Conservation (phyloP, 2,329 filamentous ascomycete genomes). For the Epicoccum nigrum region DNA sequence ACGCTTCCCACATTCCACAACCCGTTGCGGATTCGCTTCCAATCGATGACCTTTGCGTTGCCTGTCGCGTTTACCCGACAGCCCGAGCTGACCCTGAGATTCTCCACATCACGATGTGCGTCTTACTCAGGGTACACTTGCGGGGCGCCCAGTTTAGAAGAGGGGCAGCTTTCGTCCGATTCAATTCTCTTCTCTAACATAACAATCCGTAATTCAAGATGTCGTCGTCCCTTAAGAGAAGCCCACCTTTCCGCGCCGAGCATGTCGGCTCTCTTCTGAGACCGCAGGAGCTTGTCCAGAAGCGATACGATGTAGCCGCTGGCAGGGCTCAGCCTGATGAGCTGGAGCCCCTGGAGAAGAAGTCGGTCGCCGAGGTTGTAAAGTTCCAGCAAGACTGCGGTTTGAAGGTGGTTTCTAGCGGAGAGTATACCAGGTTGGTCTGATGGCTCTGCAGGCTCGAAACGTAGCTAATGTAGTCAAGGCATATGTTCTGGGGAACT, state of each 20-base stretch:
- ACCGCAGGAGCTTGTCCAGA: constrained; percentile 65
- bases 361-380: constrained; percentile 69
- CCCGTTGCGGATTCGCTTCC: constrained; percentile 22
- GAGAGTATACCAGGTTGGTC: constrained; percentile 64
- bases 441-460: background rate
- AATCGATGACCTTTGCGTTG: constrained; percentile 23
- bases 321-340: constrained; percentile 56
- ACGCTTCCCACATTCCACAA: constrained; percentile 29
- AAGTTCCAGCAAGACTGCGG: constrained; percentile 68
- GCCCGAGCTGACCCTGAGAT: constrained; percentile 13
- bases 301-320: constrained; percentile 58
- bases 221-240: constrained; percentile 43
- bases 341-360: constrained; percentile 67
- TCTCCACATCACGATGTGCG: constrained; percentile 19
- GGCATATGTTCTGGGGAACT: constrained; percentile 62
- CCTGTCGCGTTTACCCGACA: constrained; percentile 15
- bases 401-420: constrained; percentile 69
- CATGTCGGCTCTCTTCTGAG: constrained; percentile 75
- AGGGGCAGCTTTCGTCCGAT: constrained; percentile 24
- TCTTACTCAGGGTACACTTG: constrained; percentile 26
- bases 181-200: constrained; percentile 5
- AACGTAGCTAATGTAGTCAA: constrained; percentile 26
- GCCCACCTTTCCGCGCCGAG: constrained; percentile 72
- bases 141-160: constrained; percentile 31
- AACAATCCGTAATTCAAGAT: constrained; percentile 41